Evolutionary conservation across 1,139 yeast species (phyloP).

Genomic region (Martiniozyma asiatica): DNA sequence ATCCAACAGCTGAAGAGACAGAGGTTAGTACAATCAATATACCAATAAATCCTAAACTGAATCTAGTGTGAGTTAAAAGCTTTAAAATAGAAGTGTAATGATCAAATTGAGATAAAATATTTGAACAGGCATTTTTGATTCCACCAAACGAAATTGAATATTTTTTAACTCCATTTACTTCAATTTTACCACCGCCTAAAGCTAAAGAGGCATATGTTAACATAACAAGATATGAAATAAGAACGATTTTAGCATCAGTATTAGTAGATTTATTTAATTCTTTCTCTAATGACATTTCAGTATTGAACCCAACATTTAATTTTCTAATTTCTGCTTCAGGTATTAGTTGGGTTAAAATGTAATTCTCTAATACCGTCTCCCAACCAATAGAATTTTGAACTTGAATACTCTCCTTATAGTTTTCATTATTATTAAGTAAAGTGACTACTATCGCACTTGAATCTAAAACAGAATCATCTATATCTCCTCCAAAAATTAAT

Average conservation of each 20-base stretch:
- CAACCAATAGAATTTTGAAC: conserved; percentile 40
- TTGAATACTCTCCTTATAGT: conserved; percentile 27
- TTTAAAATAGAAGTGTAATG: conserved; percentile 15
- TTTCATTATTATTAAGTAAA: conserved; percentile 44
- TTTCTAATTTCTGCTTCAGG: conserved; percentile 32
- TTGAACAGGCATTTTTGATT: background rate
- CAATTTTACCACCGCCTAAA: conserved; percentile 39
- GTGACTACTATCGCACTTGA: conserved; percentile 72
- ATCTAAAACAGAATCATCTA: conserved; percentile 32
- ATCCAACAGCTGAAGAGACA: conserved; percentile 69
- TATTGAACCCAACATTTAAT: conserved; percentile 57
- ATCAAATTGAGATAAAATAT: conserved; percentile 16
- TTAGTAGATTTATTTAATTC: conserved; percentile 76
- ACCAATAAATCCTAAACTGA: conserved; percentile 71
- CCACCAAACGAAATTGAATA: conserved; percentile 8
- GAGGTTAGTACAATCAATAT: conserved; percentile 70
- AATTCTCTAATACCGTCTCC: conserved; percentile 51
- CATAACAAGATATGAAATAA: conserved; percentile 76
- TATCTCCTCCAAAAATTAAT: conserved; percentile 53
- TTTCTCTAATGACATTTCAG: conserved; percentile 73
- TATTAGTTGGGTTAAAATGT: conserved; percentile 33
- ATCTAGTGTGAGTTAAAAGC: conserved; percentile 46
- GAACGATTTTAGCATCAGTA: conserved; percentile 62
- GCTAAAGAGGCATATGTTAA: conserved; percentile 81
- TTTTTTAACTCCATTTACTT: conserved; percentile 1